Evolutionary conservation across 2,329 filamentous ascomycete species (phyloP), one percentile per base, ranked within the genome.

Genomic region (Stagonosporopsis chrysanthemi): DNA sequence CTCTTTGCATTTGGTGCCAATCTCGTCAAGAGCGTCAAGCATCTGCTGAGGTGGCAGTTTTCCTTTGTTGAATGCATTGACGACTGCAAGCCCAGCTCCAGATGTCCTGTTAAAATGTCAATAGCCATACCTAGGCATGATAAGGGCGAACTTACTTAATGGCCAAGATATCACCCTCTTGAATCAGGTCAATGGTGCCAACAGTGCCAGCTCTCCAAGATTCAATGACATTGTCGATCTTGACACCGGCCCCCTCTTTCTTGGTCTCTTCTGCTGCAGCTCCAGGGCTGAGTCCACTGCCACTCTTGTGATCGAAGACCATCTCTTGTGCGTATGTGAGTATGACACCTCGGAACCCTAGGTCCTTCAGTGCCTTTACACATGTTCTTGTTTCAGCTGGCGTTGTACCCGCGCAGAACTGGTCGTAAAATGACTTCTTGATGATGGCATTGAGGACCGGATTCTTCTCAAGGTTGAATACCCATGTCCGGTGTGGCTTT

Each of bases 331-430:
- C 92, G 69, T 96, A 96, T 24, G 90, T 88, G 41, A 97, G 81
- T 58, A 97, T 93, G 4, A 96, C 89, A 11, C 92, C 93, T 19
- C 84, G 86, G 72, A 91, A 96, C 1, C 93, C 93, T 31, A 82
- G 75, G 75, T 91, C 91, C 14, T 96, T 82, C 4, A 83, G 78
- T 2, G 82, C 71, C 35, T 92, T 84, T 0, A 89, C 92, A 26
- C 70, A 74, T 36, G 75, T 77, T 46, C 80, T 80, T 4, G 96
- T 89, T 75, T 96, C 90, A 3, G 73, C 64, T 1, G 84, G 81
- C 41, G 86, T 90, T 74, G 92, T 90, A 38, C 93, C 93, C 0
- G 91, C 91, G 75, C 93, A 97, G 74, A 96, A 97, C 69, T 97
- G 93, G 38, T 88, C 87, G 76, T 97, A 97, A 66, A 97, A 90